Evolutionary conservation across 176 grass and related monocot species (phyloP), one percentile per base, ranked within the genome.

Genomic region (Triticum turgidum): DNA sequence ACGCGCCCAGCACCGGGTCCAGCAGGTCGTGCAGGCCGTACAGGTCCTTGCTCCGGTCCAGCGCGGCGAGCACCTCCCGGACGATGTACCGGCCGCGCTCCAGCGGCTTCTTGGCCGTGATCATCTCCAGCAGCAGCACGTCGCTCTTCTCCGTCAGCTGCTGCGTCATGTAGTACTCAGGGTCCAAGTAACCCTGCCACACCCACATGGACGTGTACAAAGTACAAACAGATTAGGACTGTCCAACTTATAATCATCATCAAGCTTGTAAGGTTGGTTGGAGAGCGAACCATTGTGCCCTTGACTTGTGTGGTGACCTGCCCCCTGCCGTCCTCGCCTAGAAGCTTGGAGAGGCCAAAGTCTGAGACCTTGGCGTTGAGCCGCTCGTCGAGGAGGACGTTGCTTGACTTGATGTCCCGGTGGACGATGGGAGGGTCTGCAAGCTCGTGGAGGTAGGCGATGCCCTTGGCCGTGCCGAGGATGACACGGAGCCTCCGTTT

Each of bases 151-250:
- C 90, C 11, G 89, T 94, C 89, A 94, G 79, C 73, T 94, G 95
- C 66, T 97, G 92, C 7, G 92, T 97, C 92, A 97, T 94, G 86
- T 97, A 97, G 79, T 97, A 97, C 82, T 97, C 92, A 0, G 95
- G 95, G 18, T 94, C 92, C 69, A 97, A 6, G 69, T 97, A 97
- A 0, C 95, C 95, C 94, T 97, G 89, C 74, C 42, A 47, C 89
- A 52, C 49, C 12, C 51, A 54, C 11, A 30, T 11, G 25, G 0
- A 65, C 25, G 61, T 5, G 22, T 12, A 64, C 10, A 44, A 44
- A 14, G 11, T 4, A 47, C 27, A 27, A 27, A 27, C 27, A 27
- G 27, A 47, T 47, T 3, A 73, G 70, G 38, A 42, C 21, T 11
- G 20, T 22, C 21, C 37, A 42, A 41, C 5, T 44, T 45, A 54